phyloP scores from a whole-genome alignment of 768 basidiomycete genomes.

The Calocybe indica region DNA sequence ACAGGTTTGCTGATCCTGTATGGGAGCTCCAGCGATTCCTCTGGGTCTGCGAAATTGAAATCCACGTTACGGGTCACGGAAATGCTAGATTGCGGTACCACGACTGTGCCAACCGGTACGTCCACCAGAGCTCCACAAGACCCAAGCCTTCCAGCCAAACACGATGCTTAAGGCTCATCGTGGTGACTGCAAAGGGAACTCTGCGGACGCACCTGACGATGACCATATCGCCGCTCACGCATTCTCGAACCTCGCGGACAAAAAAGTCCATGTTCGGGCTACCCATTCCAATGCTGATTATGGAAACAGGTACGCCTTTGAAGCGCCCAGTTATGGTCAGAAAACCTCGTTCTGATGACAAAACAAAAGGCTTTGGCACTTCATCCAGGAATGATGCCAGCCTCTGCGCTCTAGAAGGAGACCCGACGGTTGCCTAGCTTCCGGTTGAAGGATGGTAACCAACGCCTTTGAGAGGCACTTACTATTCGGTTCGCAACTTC shows the following conservation, averaged over 20 bases:
- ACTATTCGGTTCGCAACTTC: constrained; percentile 82
- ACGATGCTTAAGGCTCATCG: constrained; percentile 3
- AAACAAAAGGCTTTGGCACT: constrained; percentile 51
- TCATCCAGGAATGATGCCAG: constrained; percentile 60
- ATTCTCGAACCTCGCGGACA: constrained; percentile 74
- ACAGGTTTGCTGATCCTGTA: constrained; percentile 70
- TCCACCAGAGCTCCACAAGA: constrained; percentile 72
- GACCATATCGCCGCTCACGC: constrained; percentile 54
- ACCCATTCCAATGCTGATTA: constrained; percentile 84
- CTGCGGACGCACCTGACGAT: constrained; percentile 36
- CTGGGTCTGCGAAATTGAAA: constrained; percentile 57
- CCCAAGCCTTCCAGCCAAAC: constrained; percentile 48
- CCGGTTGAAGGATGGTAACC: not conserved
- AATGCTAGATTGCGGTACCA: constrained; percentile 64
- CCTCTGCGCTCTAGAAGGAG: constrained; percentile 56
- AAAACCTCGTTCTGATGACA: constrained; percentile 73
- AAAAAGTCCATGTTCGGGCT: constrained; percentile 82
- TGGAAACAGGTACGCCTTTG: constrained; percentile 56
- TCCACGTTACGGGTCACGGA: constrained; percentile 71
- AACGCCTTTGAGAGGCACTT: constrained; percentile 12
- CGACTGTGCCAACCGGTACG: constrained; percentile 70
- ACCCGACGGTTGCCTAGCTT: constrained; percentile 66
- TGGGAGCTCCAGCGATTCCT: constrained; percentile 35
- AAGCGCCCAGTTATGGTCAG: constrained; percentile 66
- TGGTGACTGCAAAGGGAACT: constrained; percentile 4